phyloP scores from a whole-genome alignment of 108 stramenopile species.

The Cylindrotheca closterium region DNA sequence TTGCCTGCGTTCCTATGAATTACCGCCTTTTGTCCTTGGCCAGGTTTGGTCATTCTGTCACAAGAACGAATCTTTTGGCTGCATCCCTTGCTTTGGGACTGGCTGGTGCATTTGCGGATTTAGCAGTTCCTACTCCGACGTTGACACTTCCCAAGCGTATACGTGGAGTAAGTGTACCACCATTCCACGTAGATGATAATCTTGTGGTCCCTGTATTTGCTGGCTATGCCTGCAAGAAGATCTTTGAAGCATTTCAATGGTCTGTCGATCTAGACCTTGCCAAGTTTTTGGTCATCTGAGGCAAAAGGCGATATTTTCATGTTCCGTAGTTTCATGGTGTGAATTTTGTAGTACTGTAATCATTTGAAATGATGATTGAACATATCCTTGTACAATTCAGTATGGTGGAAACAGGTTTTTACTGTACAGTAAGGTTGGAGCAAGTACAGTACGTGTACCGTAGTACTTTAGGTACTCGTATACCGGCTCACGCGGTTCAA shows the following conservation, averaged over 20 bases:
- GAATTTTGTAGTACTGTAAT: no score
- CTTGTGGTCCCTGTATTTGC: constrained; percentile 76
- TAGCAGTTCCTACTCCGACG: constrained; percentile 82
- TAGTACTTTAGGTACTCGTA: no score
- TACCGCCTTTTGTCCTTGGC: constrained; percentile 63
- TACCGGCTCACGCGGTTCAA: no score
- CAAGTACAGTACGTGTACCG: no score
- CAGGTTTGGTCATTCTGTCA: constrained; percentile 35
- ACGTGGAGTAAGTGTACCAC: constrained; percentile 67
- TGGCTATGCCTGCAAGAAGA: constrained; percentile 63
- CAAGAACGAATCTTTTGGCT: constrained; percentile 21
- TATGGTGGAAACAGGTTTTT: no score
- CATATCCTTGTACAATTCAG: no score
- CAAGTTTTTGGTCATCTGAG: background rate
- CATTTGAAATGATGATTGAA: no score
- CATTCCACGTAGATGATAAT: constrained; percentile 90
- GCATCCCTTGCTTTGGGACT: constrained; percentile 63
- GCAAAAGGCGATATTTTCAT: background rate
- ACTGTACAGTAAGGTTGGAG: no score
- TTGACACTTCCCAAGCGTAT: constrained; percentile 72
- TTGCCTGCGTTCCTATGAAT: constrained; percentile 78
- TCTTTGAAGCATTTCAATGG: constrained; percentile 36
- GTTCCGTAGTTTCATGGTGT: background rate
- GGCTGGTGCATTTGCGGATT: constrained; percentile 86
- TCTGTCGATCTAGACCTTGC: constrained; percentile 5